Conservation (phyloP, 192 early-diverging fungal genomes). For the Chytriomyces confervae region DNA sequence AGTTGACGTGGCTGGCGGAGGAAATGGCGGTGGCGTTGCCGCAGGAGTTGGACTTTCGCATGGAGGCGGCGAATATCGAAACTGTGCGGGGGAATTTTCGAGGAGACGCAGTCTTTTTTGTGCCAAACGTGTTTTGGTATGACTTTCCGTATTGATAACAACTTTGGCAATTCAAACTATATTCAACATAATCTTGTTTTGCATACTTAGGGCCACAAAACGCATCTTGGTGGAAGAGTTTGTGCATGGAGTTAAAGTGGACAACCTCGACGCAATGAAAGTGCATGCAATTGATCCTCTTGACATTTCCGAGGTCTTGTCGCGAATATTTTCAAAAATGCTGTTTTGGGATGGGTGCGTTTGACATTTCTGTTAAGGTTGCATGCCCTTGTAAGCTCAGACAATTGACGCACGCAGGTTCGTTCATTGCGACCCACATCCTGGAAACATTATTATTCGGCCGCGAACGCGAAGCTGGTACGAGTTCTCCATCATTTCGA, state of each 20-base stretch:
- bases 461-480: slow-evolving; percentile 31
- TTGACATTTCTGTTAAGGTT: neutral
- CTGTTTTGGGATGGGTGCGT: slow-evolving; percentile 76
- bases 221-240: slow-evolving; percentile 34
- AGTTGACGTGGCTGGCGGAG: slow-evolving; percentile 86
- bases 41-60: slow-evolving; percentile 83
- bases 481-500: slow-evolving; percentile 34
- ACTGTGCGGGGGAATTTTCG: slow-evolving; percentile 57
- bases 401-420: slow-evolving; percentile 20
- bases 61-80: slow-evolving; percentile 79
- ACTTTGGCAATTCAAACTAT: slow-evolving; percentile 7
- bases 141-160: slow-evolving; percentile 67
- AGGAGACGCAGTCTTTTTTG: slow-evolving; percentile 50
- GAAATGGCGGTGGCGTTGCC: slow-evolving; percentile 87
- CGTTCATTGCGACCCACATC: slow-evolving; percentile 92
- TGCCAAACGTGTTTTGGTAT: slow-evolving; percentile 81
- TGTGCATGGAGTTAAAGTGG: slow-evolving; percentile 71
- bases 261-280: slow-evolving; percentile 73
- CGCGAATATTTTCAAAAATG: slow-evolving; percentile 84
- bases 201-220: neutral
- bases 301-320: slow-evolving; percentile 77
- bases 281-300: slow-evolving; percentile 75
- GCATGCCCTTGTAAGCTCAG: slow-evolving; percentile 25
- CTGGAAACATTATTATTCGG: slow-evolving; percentile 76
- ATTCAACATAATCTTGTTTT: neutral